Evolutionary conservation across 2,329 filamentous ascomycete species (phyloP), one percentile per base, ranked within the genome.

Genomic region (Chrysoporthe deuterocubensis): DNA sequence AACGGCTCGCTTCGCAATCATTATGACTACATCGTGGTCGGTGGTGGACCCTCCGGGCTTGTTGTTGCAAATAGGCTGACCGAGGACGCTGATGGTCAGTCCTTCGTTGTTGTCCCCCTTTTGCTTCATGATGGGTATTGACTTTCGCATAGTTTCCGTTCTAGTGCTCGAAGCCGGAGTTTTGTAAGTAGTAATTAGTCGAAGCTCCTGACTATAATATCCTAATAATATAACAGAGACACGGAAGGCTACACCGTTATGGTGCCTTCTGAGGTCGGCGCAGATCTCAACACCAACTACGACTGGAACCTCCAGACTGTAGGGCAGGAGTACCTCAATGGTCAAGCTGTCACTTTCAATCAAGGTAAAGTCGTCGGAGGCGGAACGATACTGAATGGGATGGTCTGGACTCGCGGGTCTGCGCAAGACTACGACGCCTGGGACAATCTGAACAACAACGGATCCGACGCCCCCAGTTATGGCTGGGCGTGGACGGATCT

Each of bases 11-110:
- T 70, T 18, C 68, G 40, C 32, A 46, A 34, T 13, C 43, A 67
- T 16, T 79, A 80, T 63, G 76, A 80, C 66, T 80, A 79, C 63
- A 73, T 84, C 18, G 74, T 85, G 52, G 76, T 82, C 37, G 83
- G 83, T 4, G 83, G 82, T 21, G 83, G 83, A 4, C 77, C 80
- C 40, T 81, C 81, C 44, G 81, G 83, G 34, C 76, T 85, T 13
- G 78, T 81, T 1, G 73, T 85, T 40, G 81, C 81, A 34, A 79
- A 79, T 34, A 74, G 81, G 4, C 74, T 85, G 56, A 78, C 79
- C 21, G 81, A 83, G 71, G 75, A 81, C 65, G 62, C 72, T 11
- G 67, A 71, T 61, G 57, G 72, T 74, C 64, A 34, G 66, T 44
- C 13, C 21, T 14, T 8, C 2, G n/a, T 3, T 4, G 5, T 9